Evolutionary conservation across 2,329 filamentous ascomycete species (phyloP), one percentile per base, ranked within the genome.

Genomic region (Fusarium dlaminii): DNA sequence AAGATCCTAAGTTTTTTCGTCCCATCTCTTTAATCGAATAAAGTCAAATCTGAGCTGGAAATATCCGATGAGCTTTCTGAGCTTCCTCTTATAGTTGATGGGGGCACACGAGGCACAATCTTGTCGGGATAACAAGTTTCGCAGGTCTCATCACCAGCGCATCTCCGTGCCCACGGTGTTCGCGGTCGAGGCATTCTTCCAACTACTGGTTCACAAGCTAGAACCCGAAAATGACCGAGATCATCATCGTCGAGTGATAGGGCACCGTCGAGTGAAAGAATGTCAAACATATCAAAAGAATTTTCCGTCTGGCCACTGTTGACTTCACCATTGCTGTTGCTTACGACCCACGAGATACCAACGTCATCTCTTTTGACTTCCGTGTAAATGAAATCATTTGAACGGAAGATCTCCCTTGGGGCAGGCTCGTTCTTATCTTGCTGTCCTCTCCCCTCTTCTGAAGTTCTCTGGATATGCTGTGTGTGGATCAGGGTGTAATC

Each of bases 291-390:
- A n/a, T 55, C 27, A 56, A 75, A 57, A 12, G 32, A 27, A 18
- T 24, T 45, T 8, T 34, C 12, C 5, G 32, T 46, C 22, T 49
- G 27, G 15, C 29, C 29, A 7, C 46, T 27, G 4, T 30, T 8
- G 1, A 29, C 30, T 27, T 58, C 36, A 7, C 55, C 54, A 1
- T 45, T 15, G 9, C 24, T 34, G 5, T 49, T 20, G 9, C 36
- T 46, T 6, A 63, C 15, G 2, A 15, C 8, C 68, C 60, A 74
- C 3, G 18, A 13, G 17, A 22, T 10, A 4, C 56, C 56, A 2
- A 69, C 51, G 2, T 74, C 72, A 12, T 63, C 48, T 12, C 17
- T 27, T 10, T 60, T 60, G 10, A 69, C 72, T 60, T 74, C 68
- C 0, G 57, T 51, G 5, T 69, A 54, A 4, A 63, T 32, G 8